Evolutionary conservation across 768 basidiomycete genomes (phyloP), one percentile per base, ranked within the genome.

Genomic region (Pleurotus platypus): DNA sequence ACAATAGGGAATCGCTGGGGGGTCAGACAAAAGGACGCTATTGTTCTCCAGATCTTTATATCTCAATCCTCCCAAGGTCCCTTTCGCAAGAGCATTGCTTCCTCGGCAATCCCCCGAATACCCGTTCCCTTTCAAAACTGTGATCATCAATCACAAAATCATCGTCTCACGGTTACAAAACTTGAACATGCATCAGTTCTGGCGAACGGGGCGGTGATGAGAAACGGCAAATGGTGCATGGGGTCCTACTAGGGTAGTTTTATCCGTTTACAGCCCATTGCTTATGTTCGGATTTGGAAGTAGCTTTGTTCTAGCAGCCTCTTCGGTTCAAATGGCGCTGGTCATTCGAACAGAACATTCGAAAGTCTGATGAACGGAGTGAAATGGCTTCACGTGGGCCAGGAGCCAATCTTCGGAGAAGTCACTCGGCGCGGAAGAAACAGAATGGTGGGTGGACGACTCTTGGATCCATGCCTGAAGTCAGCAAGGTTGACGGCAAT

Each of bases 1-100:
- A 60, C 60, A 65, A 65, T 57, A 60, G 58, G 48, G 61, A 54
- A 40, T 45, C 20, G 47, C 24, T 45, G 49, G 39, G 57, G 26
- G 53, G 45, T 49, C 37, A 57, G 50, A 55, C 24, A 30, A 53
- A 43, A 46, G 51, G 43, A 3, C n/a, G 48, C 59, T 61, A 64
- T 64, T 64, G 63, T 64, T 62, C 40, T 62, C 40, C 27, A 24
- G 40, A 20, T 55, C 56, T 61, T 58, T 62, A 59, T 59, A 60
- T 22, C 51, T 30, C 39, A 38, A 22, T 24, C 13, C 16, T 15
- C 24, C 13, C 24, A 16, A 20, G 27, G 20, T 9, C 24, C 22
- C 49, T 5, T 38, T 38, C 27, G 40, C 58, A 43, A 26, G 26
- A 39, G 42, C 51, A 50, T 49, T 42, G 20, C 53, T 51, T 40